Evolutionary conservation across 805 yeast species (phyloP).

Genomic region (Wickerhamomyces xylosicus): DNA sequence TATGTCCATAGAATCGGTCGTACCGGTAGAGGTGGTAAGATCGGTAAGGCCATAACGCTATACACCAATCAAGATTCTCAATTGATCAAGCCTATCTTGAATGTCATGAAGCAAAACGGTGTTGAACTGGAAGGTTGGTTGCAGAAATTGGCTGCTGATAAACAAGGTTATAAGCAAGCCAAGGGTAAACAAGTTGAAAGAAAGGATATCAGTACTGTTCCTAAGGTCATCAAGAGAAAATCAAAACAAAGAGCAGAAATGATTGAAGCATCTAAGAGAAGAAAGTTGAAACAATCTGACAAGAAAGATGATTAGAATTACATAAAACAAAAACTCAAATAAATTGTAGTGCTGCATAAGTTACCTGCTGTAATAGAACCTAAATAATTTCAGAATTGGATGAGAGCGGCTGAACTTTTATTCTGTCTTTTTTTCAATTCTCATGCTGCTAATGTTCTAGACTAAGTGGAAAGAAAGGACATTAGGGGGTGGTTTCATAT

Average conservation of each 20-base stretch:
- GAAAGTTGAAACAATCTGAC: slow-evolving; percentile 24
- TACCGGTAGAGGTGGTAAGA: slow-evolving; percentile 91
- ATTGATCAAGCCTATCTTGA: slow-evolving; percentile 73
- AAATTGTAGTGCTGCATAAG: slow-evolving; percentile 2
- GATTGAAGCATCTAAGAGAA: slow-evolving; percentile 65
- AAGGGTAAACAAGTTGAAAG: slow-evolving; percentile 53
- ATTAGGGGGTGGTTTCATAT: too few relatives aligned
- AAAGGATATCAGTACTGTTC: slow-evolving; percentile 77
- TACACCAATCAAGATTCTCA: slow-evolving; percentile 83
- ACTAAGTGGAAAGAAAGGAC: too few relatives aligned
- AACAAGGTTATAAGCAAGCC: slow-evolving; percentile 49
- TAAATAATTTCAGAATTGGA: neutral
- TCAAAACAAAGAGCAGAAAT: slow-evolving; percentile 54
- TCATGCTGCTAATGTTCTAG: too few relatives aligned
- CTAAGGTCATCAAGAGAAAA: slow-evolving; percentile 54
- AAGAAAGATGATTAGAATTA: too few relatives aligned
- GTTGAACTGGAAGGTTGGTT: slow-evolving; percentile 72
- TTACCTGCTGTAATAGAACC: slow-evolving; percentile 4
- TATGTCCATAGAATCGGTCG: slow-evolving; percentile 98
- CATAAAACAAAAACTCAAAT: too few relatives aligned
- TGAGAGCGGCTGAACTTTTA: too few relatives aligned
- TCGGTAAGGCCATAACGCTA: slow-evolving; percentile 83
- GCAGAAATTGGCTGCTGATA: slow-evolving; percentile 56
- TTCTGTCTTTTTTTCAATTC: too few relatives aligned
- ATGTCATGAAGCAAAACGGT: slow-evolving; percentile 94